These are phyloP conservation scores for Kwoniella bestiolae DNA, from an alignment of 768 basidiomycete species.

Conservation along the genomic window DNA sequence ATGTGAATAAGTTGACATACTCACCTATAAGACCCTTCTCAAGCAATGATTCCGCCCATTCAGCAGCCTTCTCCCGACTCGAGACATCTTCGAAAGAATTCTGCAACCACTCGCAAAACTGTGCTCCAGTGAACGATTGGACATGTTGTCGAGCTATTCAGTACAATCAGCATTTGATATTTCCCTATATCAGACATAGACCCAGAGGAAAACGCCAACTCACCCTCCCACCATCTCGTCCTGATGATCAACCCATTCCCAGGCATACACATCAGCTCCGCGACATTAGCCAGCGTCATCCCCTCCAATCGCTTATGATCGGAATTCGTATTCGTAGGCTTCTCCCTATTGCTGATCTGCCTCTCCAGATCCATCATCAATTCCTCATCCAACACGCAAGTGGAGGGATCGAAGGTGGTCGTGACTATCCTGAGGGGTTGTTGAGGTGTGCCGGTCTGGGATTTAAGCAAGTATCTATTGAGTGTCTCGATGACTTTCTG, in stretches of 20 bases:
- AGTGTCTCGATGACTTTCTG: conserved; percentile 89
- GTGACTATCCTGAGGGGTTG: conserved; percentile 74
- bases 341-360: conserved; percentile 62
- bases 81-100: conserved; percentile 87
- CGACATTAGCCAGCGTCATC: conserved; percentile 67
- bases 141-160: conserved; percentile 60
- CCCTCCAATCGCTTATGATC: conserved; percentile 61
- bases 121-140: conserved; percentile 85
- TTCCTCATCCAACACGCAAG: conserved; percentile 76
- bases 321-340: conserved; percentile 19
- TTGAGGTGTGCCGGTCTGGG: conserved; percentile 56
- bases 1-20: not conserved
- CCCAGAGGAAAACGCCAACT: conserved; percentile 15
- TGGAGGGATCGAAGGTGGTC: conserved; percentile 80
- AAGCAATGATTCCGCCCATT: conserved; percentile 75
- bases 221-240: conserved; percentile 79
- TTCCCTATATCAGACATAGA: conserved; percentile 15
- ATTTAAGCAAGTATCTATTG: conserved; percentile 78
- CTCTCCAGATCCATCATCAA: conserved; percentile 80
- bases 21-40: conserved; percentile 75
- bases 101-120: conserved; percentile 90
- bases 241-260: conserved; percentile 78
- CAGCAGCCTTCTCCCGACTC: conserved; percentile 75
- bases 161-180: too few species aligned
- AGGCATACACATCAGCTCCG: conserved; percentile 60